phyloP scores from a whole-genome alignment of 2,329 filamentous ascomycete species.

The Aspergillus sclerotialis region DNA sequence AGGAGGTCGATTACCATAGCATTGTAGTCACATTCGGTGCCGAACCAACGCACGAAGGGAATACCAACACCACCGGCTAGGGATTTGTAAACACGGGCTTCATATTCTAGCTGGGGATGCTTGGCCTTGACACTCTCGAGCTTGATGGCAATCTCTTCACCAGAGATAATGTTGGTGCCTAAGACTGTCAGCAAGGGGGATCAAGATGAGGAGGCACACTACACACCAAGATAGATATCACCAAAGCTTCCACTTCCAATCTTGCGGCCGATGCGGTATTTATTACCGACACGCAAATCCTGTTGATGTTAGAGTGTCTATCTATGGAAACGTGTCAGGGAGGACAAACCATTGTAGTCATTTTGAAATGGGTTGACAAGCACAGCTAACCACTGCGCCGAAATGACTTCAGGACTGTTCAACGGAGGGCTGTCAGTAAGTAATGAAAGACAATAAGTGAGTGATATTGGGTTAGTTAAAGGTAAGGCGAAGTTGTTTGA shows the following conservation, averaged over 20 bases:
- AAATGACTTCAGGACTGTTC: slow-evolving; percentile 6
- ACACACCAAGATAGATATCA: slow-evolving; percentile 84
- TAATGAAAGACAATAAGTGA: not conserved
- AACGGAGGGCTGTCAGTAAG: slow-evolving; percentile 6
- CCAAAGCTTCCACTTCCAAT: slow-evolving; percentile 97
- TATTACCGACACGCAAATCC: slow-evolving; percentile 99
- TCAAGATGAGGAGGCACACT: not conserved
- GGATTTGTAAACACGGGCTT: slow-evolving; percentile 80
- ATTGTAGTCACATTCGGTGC: slow-evolving; percentile 99
- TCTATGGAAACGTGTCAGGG: slow-evolving; percentile 1
- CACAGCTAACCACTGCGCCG: slow-evolving; percentile 25
- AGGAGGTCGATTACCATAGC: slow-evolving; percentile 98
- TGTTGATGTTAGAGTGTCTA: slow-evolving; percentile 35
- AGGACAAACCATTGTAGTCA: slow-evolving; percentile 33
- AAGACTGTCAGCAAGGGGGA: slow-evolving; percentile 7
- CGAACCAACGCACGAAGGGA: slow-evolving; percentile 98
- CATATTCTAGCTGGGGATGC: slow-evolving; percentile 97
- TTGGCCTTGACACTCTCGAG: slow-evolving; percentile 99
- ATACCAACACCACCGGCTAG: slow-evolving; percentile 96
- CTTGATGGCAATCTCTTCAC: slow-evolving; percentile 99
- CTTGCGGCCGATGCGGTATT: slow-evolving; percentile 99
- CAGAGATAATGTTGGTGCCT: slow-evolving; percentile 99
- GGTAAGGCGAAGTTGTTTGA: slow-evolving; percentile 3
- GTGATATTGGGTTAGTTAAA: not conserved
- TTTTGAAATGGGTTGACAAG: slow-evolving; percentile 17